Evolutionary conservation across 345 rosid genomes (phyloP), one percentile per base, ranked within the genome.

Genomic region (Chamaenerion angustifolium): DNA sequence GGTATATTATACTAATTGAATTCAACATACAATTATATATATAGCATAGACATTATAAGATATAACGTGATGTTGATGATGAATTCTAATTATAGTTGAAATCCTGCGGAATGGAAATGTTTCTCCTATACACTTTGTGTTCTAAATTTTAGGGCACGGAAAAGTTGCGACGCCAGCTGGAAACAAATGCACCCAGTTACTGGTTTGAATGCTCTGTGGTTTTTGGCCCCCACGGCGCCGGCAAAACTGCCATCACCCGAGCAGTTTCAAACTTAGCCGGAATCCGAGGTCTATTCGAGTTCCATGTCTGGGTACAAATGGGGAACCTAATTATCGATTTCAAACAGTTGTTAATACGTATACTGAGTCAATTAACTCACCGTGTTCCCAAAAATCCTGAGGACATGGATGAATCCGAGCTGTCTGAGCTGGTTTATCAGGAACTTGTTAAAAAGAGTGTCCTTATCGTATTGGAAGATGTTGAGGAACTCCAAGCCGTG

Each of bases 171-270:
- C n/a, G n/a, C n/a, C n/a, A n/a, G n/a, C n/a, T n/a, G n/a, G n/a
- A n/a, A n/a, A n/a, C n/a, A n/a, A n/a, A n/a, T n/a, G n/a, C n/a
- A n/a, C n/a, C n/a, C n/a, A n/a, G n/a, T n/a, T n/a, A n/a, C n/a
- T 21, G 14, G 10, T 12, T 53, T 0, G 0, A 0, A 11, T 6
- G 12, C 1, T 19, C 17, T 11, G 40, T 14, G 1, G 31, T 66
- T 37, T 10, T 12, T n/a, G 70, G 70, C 0, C 19, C 46, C 43
- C 16, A 19, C 43, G 70, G 65, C 1, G 10, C 12, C 5, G 69
- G 69, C 17, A 65, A 65, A 60, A 59, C 64, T 6, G 49, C 13
- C 45, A 51, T 65, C 4, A 60, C 55, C 4, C 49, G 54, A 49
- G 12, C 45, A 13, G 8, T 64, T 31, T 52, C 31, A 42, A 48